These are phyloP conservation scores for Oryza nivara DNA, from an alignment of 176 grass and related monocot genomes.

Conservation along the genomic window DNA sequence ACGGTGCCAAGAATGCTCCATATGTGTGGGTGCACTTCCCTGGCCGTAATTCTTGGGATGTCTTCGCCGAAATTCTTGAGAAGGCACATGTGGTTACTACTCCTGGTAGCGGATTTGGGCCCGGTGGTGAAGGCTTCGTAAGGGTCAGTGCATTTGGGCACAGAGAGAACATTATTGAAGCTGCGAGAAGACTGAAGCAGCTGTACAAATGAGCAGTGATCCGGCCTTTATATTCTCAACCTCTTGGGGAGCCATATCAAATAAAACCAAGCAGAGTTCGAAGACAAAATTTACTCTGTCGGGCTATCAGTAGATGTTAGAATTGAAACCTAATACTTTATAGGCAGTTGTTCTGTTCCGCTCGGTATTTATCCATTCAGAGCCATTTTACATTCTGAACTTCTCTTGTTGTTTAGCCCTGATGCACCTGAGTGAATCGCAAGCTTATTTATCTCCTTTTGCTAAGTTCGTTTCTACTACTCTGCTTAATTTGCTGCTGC, in stretches of 20 bases:
- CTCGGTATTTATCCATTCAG: not conserved
- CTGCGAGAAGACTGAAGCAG: slow-evolving; percentile 63
- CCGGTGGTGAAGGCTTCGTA: slow-evolving; percentile 83
- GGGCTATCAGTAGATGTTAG: not conserved
- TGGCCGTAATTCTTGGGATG: slow-evolving; percentile 84
- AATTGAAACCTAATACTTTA: not conserved
- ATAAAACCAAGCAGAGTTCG: slow-evolving; percentile 31
- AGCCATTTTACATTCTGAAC: slow-evolving; percentile 19
- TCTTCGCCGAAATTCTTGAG: slow-evolving; percentile 83
- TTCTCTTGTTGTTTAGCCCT: slow-evolving; percentile 13
- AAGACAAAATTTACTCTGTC: not conserved
- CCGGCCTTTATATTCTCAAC: not conserved
- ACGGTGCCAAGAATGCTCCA: slow-evolving; percentile 89
- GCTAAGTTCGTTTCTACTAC: not conserved
- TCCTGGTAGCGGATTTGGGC: slow-evolving; percentile 90
- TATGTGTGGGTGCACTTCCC: slow-evolving; percentile 98
- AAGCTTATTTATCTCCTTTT: not conserved
- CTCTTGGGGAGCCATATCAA: slow-evolving; percentile 1
- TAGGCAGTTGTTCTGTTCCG: slow-evolving; percentile 15
- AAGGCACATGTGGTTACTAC: slow-evolving; percentile 86
- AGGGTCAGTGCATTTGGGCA: slow-evolving; percentile 88
- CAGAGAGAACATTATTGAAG: slow-evolving; percentile 72
- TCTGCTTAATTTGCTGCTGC: not conserved
- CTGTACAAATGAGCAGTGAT: slow-evolving; percentile 50
- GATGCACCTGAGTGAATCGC: not conserved